phyloP scores from a whole-genome alignment of 2,329 filamentous ascomycete genomes.

The Fusarium setosum region DNA sequence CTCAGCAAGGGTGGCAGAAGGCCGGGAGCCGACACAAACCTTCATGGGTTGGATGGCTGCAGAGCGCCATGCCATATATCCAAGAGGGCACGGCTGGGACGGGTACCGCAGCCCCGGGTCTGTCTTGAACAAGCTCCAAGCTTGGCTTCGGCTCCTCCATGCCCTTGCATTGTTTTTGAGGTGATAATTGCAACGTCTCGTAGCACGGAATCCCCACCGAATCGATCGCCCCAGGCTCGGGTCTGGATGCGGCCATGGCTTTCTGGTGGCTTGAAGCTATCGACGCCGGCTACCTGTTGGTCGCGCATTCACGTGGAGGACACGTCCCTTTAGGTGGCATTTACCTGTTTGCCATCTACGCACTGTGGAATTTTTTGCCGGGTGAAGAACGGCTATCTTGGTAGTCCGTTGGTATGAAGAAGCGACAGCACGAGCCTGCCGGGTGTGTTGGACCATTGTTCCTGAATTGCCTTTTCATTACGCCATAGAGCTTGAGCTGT shows the following conservation, averaged over 20 bases:
- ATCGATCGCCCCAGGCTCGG: conserved; percentile 3
- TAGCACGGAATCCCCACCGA: neutral
- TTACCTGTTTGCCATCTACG: conserved; percentile 1
- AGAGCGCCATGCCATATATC: conserved; percentile 5
- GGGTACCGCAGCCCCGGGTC: neutral
- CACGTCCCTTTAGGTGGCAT: neutral
- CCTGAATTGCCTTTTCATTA: too few relatives aligned
- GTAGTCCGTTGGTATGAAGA: neutral
- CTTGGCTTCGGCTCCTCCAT: neutral
- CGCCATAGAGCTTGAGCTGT: too few relatives aligned
- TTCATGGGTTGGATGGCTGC: neutral
- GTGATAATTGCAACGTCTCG: neutral
- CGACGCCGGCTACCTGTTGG: conserved; percentile 6
- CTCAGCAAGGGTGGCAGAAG: neutral
- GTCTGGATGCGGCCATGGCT: conserved; percentile 25
- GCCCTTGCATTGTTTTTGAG: neutral
- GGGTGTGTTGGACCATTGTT: too few relatives aligned
- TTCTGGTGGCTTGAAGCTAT: conserved; percentile 28
- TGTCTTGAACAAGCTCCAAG: neutral
- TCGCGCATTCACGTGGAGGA: neutral
- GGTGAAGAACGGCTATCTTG: neutral
- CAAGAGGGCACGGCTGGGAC: too few relatives aligned
- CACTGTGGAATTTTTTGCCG: neutral
- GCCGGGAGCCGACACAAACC: neutral
- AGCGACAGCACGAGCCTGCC: too few relatives aligned